Evolutionary conservation across 352 stramenopile genomes (phyloP), one percentile per base, ranked within the genome.

Genomic region (Globisporangium mamillatum): DNA sequence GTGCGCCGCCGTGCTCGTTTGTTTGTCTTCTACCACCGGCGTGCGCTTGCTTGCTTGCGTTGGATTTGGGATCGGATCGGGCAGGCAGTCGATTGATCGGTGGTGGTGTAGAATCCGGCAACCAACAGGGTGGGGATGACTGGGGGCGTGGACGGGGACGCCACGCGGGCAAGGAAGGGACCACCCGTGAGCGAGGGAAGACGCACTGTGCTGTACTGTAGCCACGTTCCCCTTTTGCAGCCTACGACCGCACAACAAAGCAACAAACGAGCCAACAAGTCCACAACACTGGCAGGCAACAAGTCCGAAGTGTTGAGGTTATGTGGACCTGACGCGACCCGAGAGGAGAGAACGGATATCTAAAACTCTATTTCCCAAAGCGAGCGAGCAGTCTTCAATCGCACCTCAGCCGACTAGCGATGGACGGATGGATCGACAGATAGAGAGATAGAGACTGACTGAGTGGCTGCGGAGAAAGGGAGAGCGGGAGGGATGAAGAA

Each of bases 61-160:
- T 59, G 24, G 54, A 60, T 60, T 60, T 60, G 54, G 27, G 54
- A 60, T 57, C 52, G 52, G 50, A 56, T 56, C 50, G 48, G 48
- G 48, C 36, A 12, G 1, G 10, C 36, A 12, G 10, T 58, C 24
- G 24, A 14, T 59, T 14, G 53, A 22, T 29, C 24, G 53, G 22
- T 34, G 53, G 24, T 59, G 53, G 53, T 59, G 53, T 59, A 59
- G 53, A 58, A 58, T 36, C 53, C 53, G 53, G 38, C 38, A 46
- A 46, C 36, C 29, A 8, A 34, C 29, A 34, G 29, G 29, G 14
- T 9, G 29, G 24, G 10, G 53, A 27, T 27, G 53, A 25, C 24
- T 27, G 54, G 7, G 24, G 6, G 16, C 25, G 54, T 59, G 54
- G 54, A 59, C 54, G 54, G 25, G 54, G 54, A 34, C 54, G 25